Evolutionary conservation across 2,329 filamentous ascomycete species (phyloP).

Genomic region (Lasiodiplodia citricola): DNA sequence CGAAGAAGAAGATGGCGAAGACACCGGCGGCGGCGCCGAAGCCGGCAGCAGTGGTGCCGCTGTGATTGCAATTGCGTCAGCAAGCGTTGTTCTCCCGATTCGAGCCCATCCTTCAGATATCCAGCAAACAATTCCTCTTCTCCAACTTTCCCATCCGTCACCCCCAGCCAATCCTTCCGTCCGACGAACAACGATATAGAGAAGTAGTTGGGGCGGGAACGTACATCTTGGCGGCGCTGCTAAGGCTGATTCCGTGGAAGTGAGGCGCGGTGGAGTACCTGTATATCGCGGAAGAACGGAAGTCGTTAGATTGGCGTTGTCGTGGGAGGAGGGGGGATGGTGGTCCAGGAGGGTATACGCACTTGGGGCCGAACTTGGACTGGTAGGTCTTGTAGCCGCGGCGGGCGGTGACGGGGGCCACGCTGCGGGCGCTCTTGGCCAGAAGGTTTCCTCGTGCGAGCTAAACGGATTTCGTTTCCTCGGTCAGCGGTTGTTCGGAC

Average conservation of each 20-base stretch:
- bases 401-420: conserved; percentile 41
- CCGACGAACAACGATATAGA: not conserved
- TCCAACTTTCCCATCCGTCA: not conserved
- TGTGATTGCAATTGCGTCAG: conserved; percentile 25
- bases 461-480: not conserved
- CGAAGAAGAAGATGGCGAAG: conserved; percentile 69
- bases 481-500: not conserved
- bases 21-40: conserved; percentile 64
- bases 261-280: conserved; percentile 58
- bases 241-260: conserved; percentile 57
- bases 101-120: too few species aligned
- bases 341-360: conserved; percentile 35
- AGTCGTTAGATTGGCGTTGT: conserved; percentile 17
- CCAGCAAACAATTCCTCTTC: not conserved
- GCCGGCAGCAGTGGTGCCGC: conserved; percentile 53
- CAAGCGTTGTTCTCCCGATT: not conserved
- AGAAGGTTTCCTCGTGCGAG: not conserved
- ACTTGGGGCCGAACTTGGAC: conserved; percentile 65
- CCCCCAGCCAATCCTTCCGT: too few species aligned
- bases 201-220: conserved; percentile 34
- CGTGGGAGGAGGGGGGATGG: not conserved
- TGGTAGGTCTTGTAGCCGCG: conserved; percentile 56
- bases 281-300: conserved; percentile 23
- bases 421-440: not conserved
- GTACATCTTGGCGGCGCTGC: conserved; percentile 52